Evolutionary conservation across 1,139 yeast species (phyloP).

Genomic region (Magnusiomyces magnusii): DNA sequence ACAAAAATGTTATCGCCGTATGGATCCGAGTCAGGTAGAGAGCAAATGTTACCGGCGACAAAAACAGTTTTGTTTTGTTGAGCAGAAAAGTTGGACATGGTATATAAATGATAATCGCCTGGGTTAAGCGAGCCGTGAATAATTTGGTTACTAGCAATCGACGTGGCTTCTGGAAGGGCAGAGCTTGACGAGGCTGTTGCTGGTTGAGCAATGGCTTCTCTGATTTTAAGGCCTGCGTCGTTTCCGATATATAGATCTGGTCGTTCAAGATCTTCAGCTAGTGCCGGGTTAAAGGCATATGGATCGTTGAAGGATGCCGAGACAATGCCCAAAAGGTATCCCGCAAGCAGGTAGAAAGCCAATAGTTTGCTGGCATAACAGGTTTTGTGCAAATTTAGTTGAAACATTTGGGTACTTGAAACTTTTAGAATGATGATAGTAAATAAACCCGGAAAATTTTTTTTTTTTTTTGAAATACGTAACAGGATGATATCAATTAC

Average conservation of each 20-base stretch:
- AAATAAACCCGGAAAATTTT: neutral
- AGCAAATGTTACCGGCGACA: neutral
- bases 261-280: neutral
- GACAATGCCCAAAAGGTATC: neutral
- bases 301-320: neutral
- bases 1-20: neutral
- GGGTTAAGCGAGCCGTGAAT: neutral
- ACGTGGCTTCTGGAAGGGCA: neutral
- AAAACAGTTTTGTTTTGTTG: neutral
- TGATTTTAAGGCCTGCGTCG: neutral
- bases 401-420: neutral
- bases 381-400: neutral
- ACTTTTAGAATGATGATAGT: neutral
- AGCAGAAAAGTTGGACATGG: neutral
- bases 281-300: neutral
- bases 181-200: neutral
- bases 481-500: too few relatives aligned
- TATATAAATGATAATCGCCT: neutral
- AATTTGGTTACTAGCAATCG: slow-evolving; percentile 3
- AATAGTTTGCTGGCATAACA: neutral
- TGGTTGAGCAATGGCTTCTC: neutral
- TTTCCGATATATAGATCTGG: neutral
- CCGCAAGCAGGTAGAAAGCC: neutral
- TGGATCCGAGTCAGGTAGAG: neutral
- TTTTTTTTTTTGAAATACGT: too few relatives aligned